Evolutionary conservation across 805 yeast genomes (phyloP), one percentile per base, ranked within the genome.

Genomic region (Spathaspora sp.): DNA sequence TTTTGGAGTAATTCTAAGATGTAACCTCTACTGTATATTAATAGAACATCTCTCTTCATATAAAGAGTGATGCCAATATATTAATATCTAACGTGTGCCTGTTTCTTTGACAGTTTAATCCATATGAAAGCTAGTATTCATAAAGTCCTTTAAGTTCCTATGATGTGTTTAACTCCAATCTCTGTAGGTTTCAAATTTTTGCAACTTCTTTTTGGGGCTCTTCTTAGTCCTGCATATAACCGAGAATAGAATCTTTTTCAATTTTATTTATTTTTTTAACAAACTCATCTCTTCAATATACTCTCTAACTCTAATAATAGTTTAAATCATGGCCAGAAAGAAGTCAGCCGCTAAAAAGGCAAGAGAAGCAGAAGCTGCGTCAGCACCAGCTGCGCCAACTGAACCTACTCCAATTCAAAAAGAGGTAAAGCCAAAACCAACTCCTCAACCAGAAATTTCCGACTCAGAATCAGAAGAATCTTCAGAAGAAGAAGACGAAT

Each of bases 291-390:
- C 35, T 31, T 31, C 10, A 4, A 31, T 31, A 31, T 8, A 31
- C 3, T 31, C 35, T 23, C 26, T 23, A 6, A 23, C 26, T 23
- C 6, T 23, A 23, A 3, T 23, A 23, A 23, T 23, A 23, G 26
- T 6, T 23, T 23, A 23, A 31, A 31, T 31, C 14, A 88, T 88
- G 96, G 85, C 94, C 43, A 85, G 96, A 81, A 89, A 88, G 84
- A 88, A 88, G 77, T 86, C 93, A 20, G 91, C 92, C 42, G 75
- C 91, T 51, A 87, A 85, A 63, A 85, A 72, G 62, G 92, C 92
- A 10, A 76, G 72, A 63, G 84, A 78, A 53, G 78, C 74, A 6
- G 72, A 56, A 18, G 55, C 29, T 44, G 42, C 9, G 16, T 50
- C n/a, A 43, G 31, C 26, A 3, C 26, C 18, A 14, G 28, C 28